phyloP scores from a whole-genome alignment of 2,329 filamentous ascomycete genomes.

The Neofusicoccum ribis region DNA sequence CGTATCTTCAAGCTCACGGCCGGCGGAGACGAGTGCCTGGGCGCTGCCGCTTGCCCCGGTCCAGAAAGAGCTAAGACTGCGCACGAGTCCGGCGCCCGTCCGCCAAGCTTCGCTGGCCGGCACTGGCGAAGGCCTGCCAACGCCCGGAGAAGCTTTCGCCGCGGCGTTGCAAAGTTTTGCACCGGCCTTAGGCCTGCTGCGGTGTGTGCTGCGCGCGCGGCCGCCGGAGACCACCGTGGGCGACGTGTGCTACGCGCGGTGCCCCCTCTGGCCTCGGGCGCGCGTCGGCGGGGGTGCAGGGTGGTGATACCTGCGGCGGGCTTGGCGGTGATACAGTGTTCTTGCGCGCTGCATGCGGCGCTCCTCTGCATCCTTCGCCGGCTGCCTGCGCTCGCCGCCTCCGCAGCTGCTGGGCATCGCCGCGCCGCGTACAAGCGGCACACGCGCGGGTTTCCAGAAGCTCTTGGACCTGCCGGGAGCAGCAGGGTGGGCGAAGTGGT shows the following conservation, averaged over 20 bases:
- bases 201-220: not conserved
- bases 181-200: not conserved
- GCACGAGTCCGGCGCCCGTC: not conserved
- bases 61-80: slow-evolving; percentile 11
- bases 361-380: not conserved
- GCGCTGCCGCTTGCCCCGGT: slow-evolving; percentile 10
- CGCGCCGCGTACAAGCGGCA: not conserved
- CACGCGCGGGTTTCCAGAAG: slow-evolving; percentile 10
- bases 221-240: not conserved
- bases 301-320: not conserved
- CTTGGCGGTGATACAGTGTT: not conserved
- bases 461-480: slow-evolving; percentile 11
- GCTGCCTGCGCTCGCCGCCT: not conserved
- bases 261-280: not conserved
- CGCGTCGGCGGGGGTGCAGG: not conserved
- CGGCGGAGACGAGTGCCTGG: not conserved
- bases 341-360: not conserved
- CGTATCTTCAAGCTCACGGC: slow-evolving; percentile 11
- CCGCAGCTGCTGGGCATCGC: not conserved
- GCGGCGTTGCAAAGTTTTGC: slow-evolving; percentile 4
- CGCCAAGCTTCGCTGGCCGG: slow-evolving; percentile 10
- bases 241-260: not conserved
- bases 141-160: slow-evolving; percentile 8
- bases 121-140: not conserved
- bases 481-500: not conserved